Conservation (phyloP, 495 filamentous ascomycete species). For the Hypoxylon trugodes region DNA sequence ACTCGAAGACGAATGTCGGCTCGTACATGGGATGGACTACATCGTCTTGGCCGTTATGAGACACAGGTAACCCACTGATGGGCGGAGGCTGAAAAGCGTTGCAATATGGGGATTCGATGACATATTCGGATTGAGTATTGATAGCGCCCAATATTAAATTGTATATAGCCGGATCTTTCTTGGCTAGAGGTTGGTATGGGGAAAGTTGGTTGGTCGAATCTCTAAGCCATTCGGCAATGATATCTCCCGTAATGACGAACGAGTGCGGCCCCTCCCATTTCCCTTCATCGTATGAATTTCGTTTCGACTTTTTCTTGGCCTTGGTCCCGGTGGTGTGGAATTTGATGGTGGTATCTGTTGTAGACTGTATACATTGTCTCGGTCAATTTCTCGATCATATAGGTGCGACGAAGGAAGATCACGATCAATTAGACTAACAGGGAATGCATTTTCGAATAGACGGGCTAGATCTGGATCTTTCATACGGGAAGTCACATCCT, state of each 20-base stretch:
- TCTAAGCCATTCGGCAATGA: conserved; percentile 96
- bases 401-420: conserved; percentile 13
- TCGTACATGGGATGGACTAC: conserved; percentile 87
- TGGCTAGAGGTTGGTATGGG: conserved; percentile 86
- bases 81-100: conserved; percentile 97
- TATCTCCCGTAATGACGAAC: conserved; percentile 94
- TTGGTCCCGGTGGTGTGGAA: conserved; percentile 59
- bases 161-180: conserved; percentile 76
- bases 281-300: conserved; percentile 54
- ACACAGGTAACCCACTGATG: conserved; percentile 73
- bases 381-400: conserved; percentile 17
- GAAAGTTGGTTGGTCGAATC: conserved; percentile 96
- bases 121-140: conserved; percentile 94
- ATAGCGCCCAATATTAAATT: conserved; percentile 91
- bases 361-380: conserved; percentile 62
- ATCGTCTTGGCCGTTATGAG: conserved; percentile 80
- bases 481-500: conserved; percentile 79
- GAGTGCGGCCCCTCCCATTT: conserved; percentile 86
- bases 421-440: conserved; percentile 47
- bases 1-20: conserved; percentile 87
- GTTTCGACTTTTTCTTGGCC: conserved; percentile 46
- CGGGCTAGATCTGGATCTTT: conserved; percentile 88
- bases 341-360: conserved; percentile 86
- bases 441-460: conserved; percentile 96
- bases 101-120: conserved; percentile 95